Percentiles rank a stretch among this genome's conserved stretches.
phyloP scores from a whole-genome alignment of 2,329 filamentous ascomycete species.

The Fusarium tuaranense region DNA sequence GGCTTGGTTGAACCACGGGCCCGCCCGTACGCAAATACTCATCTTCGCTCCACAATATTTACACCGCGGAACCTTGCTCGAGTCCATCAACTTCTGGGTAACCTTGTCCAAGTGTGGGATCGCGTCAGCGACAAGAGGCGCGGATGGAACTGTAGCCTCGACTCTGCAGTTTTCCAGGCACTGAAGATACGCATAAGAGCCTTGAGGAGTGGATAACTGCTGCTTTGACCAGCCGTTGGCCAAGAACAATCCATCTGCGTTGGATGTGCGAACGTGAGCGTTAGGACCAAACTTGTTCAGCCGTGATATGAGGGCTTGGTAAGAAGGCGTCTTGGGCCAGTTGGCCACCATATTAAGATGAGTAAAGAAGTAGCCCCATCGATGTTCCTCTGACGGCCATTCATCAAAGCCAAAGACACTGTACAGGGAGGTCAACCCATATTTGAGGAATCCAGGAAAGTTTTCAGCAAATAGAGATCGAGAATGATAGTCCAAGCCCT shows the following conservation, averaged over 20 bases:
- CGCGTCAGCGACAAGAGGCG: slow-evolving; percentile 20
- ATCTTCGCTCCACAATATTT: slow-evolving; percentile 36
- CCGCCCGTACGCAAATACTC: slow-evolving; percentile 39
- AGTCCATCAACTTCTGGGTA: slow-evolving; percentile 27
- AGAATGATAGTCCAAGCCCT: slow-evolving; percentile 39
- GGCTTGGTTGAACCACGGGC: slow-evolving; percentile 30
- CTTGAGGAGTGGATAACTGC: not conserved
- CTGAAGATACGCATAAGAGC: slow-evolving; percentile 18
- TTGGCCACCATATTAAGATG: slow-evolving; percentile 38
- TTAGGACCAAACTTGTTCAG: slow-evolving; percentile 19
- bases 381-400: slow-evolving; percentile 39
- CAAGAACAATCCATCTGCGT: not conserved
- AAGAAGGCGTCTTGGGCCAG: slow-evolving; percentile 32
- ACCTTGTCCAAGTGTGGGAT: slow-evolving; percentile 14
- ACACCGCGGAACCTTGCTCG: slow-evolving; percentile 25
- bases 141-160: slow-evolving; percentile 18
- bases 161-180: slow-evolving; percentile 35
- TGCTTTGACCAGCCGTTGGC: not conserved
- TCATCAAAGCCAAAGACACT: slow-evolving; percentile 33
- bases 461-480: slow-evolving; percentile 23
- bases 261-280: slow-evolving; percentile 29
- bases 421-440: slow-evolving; percentile 30
- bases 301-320: slow-evolving; percentile 20
- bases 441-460: slow-evolving; percentile 27
- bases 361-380: slow-evolving; percentile 42